Evolutionary conservation across 1,139 yeast genomes (phyloP), one percentile per base, ranked within the genome.

Genomic region (Pichia sorboxylosa): DNA sequence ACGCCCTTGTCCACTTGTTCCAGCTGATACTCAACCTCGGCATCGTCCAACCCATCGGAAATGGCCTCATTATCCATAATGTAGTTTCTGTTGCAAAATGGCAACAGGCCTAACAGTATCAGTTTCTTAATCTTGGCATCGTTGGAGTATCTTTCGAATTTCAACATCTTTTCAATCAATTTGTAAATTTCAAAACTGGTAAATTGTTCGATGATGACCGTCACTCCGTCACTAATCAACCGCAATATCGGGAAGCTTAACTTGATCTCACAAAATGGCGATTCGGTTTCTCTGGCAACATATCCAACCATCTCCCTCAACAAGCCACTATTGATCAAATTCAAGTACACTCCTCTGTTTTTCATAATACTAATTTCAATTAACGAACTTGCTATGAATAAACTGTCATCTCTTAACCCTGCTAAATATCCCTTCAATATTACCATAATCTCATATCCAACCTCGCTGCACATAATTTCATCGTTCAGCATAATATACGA

Each of bases 331-430:
- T 59, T 59, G 23, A 67, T 51, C 13, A 72, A 39, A 13, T 52
- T 46, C 9, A 57, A 52, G 11, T 69, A 45, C 18, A 69, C 55
- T 3, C 11, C 6, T 7, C 6, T 6, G 8, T 23, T 23, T n/a
- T 23, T 23, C 13, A n/a, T 14, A 7, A 7, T 11, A 23, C 14
- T 23, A 23, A 23, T 11, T 23, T 80, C 90, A 59, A 77, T 55
- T 17, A 72, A 55, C 8, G 81, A 68, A 9, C 78, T 57, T 24
- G 77, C 60, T 6, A 76, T 53, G 25, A 64, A 68, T 35, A 75
- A 63, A 0, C 84, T 59, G 48, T 82, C 94, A 46, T 80, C 87
- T 38, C 92, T 65, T 71, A 82, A 66, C 17, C 63, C 64, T 17
- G 68, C 55, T 17, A 82, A 49, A 48, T 80, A 78, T 2, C 62